Percentiles rank a stretch among this genome's conserved stretches.
Evolutionary conservation across 768 basidiomycete species (phyloP).

Genomic region (Boletus edulis): DNA sequence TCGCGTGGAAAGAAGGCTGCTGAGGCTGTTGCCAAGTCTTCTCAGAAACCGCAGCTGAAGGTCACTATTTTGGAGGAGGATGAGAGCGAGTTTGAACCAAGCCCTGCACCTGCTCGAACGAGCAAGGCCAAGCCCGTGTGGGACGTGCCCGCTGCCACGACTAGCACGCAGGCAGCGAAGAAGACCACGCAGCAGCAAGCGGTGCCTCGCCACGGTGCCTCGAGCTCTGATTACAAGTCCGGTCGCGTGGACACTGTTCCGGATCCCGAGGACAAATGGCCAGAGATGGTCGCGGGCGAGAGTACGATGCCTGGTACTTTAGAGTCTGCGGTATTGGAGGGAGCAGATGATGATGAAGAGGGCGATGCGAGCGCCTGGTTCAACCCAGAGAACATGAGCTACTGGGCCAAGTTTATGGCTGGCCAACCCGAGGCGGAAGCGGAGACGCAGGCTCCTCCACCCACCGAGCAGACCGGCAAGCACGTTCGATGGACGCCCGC

Average conservation of each 20-base stretch:
- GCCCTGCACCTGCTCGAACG: conserved; percentile 3
- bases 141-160: conserved; percentile 5
- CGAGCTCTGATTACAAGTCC: conserved; percentile 7
- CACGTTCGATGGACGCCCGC: conserved; percentile 29
- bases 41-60: conserved; percentile 19
- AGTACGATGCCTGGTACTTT: conserved; percentile 7
- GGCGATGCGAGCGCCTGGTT: conserved; percentile 22
- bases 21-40: background rate
- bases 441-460: background rate
- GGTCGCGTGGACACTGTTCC: conserved; percentile 13
- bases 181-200: conserved; percentile 13
- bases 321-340: conserved; percentile 1
- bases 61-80: conserved; percentile 16
- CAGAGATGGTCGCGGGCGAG: background rate
- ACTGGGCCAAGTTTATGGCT: conserved; percentile 31
- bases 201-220: conserved; percentile 4
- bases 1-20: conserved; percentile 16
- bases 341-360: conserved; percentile 18
- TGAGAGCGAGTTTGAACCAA: conserved; percentile 14
- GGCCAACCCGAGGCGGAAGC: conserved; percentile 11
- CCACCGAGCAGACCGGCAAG: conserved; percentile 9
- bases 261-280: conserved; percentile 14
- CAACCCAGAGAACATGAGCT: conserved; percentile 21
- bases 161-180: conserved; percentile 8
- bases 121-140: conserved; percentile 19